phyloP scores from a whole-genome alignment of 805 yeast species.

The Sungouiella blattae region DNA sequence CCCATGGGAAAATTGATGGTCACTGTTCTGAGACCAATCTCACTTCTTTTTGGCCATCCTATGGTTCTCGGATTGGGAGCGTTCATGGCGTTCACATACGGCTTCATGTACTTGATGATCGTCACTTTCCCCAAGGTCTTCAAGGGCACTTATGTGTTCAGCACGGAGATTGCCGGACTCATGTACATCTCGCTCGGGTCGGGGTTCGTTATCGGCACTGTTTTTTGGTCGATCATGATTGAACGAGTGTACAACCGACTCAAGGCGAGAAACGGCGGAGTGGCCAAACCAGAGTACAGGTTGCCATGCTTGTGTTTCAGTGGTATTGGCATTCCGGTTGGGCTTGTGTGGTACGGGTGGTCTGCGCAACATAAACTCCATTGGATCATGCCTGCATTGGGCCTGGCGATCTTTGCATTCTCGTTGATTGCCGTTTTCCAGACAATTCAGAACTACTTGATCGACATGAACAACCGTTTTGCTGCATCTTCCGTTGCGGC shows the following conservation, averaged over 20 bases:
- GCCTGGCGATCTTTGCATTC: constrained; percentile 57
- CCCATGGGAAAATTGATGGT: constrained; percentile 35
- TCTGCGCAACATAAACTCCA: constrained; percentile 52
- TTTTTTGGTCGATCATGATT: constrained; percentile 45
- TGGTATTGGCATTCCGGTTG: constrained; percentile 54
- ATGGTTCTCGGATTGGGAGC: constrained; percentile 62
- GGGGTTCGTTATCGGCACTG: constrained; percentile 50
- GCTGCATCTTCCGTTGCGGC: constrained; percentile 72
- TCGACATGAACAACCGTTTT: constrained; percentile 65
- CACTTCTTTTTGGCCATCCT: constrained; percentile 52
- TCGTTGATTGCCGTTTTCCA: constrained; percentile 64
- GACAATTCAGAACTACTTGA: constrained; percentile 62
- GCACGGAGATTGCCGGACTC: constrained; percentile 49
- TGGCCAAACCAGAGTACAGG: constrained; percentile 58
- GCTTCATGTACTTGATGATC: constrained; percentile 61
- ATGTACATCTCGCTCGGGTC: constrained; percentile 57
- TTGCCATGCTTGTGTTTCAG: constrained; percentile 46
- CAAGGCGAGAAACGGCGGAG: constrained; percentile 45
- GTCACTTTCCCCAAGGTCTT: constrained; percentile 58
- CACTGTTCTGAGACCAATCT: constrained; percentile 54
- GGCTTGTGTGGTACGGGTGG: constrained; percentile 73
- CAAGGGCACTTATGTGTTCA: constrained; percentile 44
- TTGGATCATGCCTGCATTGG: constrained; percentile 64
- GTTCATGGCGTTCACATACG: constrained; percentile 64
- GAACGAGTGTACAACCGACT: constrained; percentile 37